Conservation (phyloP, 2,329 filamentous ascomycete genomes). For the Fusarium fujikuroi region DNA sequence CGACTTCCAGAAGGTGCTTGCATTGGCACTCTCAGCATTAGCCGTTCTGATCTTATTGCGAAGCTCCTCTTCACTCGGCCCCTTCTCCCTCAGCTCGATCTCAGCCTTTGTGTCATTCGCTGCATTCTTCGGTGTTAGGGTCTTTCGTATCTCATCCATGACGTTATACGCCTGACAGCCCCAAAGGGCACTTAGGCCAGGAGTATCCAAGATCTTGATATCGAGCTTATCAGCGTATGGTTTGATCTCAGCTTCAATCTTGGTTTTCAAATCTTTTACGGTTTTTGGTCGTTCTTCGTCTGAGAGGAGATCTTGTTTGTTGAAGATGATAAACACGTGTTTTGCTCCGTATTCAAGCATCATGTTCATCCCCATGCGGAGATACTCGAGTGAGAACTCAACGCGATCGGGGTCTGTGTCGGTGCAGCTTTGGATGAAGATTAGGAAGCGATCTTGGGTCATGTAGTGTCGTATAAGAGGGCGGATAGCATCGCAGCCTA, state of each 20-base stretch:
- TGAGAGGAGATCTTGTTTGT: conserved; percentile 47
- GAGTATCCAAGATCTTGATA: conserved; percentile 38
- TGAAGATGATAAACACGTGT: conserved; percentile 47
- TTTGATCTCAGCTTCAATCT: conserved; percentile 29
- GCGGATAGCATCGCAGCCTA: conserved; percentile 45
- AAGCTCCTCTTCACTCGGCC: conserved; percentile 28
- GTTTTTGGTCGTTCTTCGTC: conserved; percentile 24
- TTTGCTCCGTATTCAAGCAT: conserved; percentile 32
- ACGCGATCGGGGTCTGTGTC: conserved; percentile 40
- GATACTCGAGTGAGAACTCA: conserved; percentile 43
- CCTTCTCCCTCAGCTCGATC: conserved; percentile 17
- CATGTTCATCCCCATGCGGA: conserved; percentile 35
- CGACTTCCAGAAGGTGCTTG: conserved; percentile 41
- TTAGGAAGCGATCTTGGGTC: conserved; percentile 37
- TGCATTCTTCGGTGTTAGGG: conserved; percentile 5
- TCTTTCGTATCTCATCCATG: conserved; percentile 34
- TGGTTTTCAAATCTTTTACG: conserved; percentile 9
- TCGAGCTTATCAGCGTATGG: conserved; percentile 10
- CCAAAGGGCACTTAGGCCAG: conserved; percentile 37
- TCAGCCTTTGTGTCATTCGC: background rate
- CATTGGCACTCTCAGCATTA: conserved; percentile 8
- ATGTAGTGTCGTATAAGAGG: conserved; percentile 45
- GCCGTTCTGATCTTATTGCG: conserved; percentile 4
- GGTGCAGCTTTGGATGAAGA: conserved; percentile 46
- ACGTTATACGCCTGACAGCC: conserved; percentile 21